phyloP scores from a whole-genome alignment of 148 eudicot genomes.

The Rhododendron ferrugineum region DNA sequence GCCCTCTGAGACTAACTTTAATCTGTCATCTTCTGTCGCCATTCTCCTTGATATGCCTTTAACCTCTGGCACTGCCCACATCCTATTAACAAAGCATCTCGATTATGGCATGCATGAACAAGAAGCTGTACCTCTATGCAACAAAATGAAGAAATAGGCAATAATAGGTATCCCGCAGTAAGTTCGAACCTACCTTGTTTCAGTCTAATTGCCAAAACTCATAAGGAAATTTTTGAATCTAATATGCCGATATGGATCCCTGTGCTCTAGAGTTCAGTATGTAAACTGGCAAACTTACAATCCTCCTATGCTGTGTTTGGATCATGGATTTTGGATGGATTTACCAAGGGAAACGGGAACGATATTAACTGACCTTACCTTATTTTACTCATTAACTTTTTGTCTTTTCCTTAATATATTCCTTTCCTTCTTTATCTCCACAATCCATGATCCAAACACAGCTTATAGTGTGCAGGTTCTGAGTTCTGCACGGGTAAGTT shows the following conservation, averaged over 20 bases:
- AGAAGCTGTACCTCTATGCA: neutral
- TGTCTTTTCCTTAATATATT: neutral
- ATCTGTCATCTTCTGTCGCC: conserved; percentile 45
- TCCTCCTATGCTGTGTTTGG: neutral
- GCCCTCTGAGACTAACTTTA: conserved; percentile 47
- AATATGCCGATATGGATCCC: neutral
- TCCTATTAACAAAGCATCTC: conserved; percentile 27
- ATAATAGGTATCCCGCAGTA: neutral
- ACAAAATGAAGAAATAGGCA: neutral
- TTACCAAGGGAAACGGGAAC: neutral
- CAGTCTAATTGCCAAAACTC: neutral
- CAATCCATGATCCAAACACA: neutral
- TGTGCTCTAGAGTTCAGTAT: neutral
- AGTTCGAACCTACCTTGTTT: neutral
- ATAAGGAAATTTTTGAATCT: neutral
- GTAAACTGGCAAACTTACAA: neutral
- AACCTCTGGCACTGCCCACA: conserved; percentile 74
- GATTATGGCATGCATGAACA: neutral
- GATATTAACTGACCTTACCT: neutral
- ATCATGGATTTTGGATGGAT: neutral
- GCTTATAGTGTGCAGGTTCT: neutral
- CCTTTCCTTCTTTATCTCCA: neutral
- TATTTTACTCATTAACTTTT: neutral
- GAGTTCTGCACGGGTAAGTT: neutral
- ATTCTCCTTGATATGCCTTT: conserved; percentile 48